Evolutionary conservation across 2,329 filamentous ascomycete species (phyloP).

Genomic region (Byssochlamys sp.): DNA sequence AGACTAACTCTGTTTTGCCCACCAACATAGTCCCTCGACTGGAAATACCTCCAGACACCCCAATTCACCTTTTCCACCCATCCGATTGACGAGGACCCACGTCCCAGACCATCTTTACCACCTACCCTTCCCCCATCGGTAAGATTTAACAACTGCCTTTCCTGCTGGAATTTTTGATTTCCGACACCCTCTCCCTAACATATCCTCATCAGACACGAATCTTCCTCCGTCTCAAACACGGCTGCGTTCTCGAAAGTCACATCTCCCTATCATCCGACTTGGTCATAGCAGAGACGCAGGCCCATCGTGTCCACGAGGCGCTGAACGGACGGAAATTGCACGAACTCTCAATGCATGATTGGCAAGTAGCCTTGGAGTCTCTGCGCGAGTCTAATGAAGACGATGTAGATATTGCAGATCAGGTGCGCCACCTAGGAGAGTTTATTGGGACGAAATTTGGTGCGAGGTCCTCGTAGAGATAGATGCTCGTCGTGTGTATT

Average conservation of each 20-base stretch:
- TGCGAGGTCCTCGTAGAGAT: not conserved
- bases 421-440: not conserved
- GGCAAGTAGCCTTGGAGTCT: conserved; percentile 8
- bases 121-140: conserved; percentile 40
- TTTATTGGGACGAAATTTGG: not conserved
- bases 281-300: conserved; percentile 23
- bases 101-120: conserved; percentile 45
- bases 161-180: not conserved
- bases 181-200: conserved; percentile 2
- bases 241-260: conserved; percentile 30
- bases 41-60: conserved; percentile 80
- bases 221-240: conserved; percentile 33
- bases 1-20: not conserved
- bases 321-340: conserved; percentile 39
- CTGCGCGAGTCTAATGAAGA: not conserved
- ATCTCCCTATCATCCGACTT: conserved; percentile 29
- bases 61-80: conserved; percentile 63
- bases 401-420: not conserved
- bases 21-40: conserved; percentile 39
- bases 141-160: conserved; percentile 12
- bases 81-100: conserved; percentile 50
- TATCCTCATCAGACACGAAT: conserved; percentile 27
- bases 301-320: conserved; percentile 19
- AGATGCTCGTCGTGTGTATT: not conserved
- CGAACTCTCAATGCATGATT: conserved; percentile 32